Base-by-base conservation (phyloP, 2,329 filamentous ascomycete genomes). In the Colletotrichum somersetense region DNA sequence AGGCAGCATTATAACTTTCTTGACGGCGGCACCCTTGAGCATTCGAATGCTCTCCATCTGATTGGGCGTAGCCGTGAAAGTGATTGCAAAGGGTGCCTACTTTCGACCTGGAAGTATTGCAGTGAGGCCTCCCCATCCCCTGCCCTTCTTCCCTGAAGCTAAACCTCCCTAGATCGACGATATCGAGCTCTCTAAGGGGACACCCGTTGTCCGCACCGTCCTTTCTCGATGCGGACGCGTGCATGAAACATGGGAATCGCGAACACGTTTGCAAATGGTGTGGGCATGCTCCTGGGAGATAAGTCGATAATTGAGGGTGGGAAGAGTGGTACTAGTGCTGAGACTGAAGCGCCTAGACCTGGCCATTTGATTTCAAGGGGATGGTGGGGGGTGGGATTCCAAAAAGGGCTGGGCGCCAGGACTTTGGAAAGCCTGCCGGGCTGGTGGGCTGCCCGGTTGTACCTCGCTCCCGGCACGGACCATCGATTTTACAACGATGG, bases 281-380 rank as follows among this genome's bases (percentile, higher is more conserved):
- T 44, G 7, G 33, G 26, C 20, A 62, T 11, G 44, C 16, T 50
- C 14, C 6, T n/a, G 42, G 30, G 42, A 33, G 46, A 63, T n/a
- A 20, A 53, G 33, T 23, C 16, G 61, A 6, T 5, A 11, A 44
- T 14, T n/a, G 23, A 53, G 48, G 26, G 26, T 26, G 35, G 48
- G 35, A 10, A 18, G 44, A 12, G 23, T 11, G 48, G 10, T 10
- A 10, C 7, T 35, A 7, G 16, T 26, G 46, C 62, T 55, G 50
- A 42, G 42, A 33, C 3, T 12, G 11, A 46, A 23, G 35, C 18
- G 38, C 55, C 62, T 46, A 52, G 50, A 56, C 38, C 62, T 55
- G 62, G 50, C 50, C 62, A 64, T 64, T 23, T 18, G 18, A 40
- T 23, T 57, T 26, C 26, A 10, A 63, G 11, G 35, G 38, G 40